Conservation (phyloP, 208 protist species). For the Herpetomonas tarakana region DNA sequence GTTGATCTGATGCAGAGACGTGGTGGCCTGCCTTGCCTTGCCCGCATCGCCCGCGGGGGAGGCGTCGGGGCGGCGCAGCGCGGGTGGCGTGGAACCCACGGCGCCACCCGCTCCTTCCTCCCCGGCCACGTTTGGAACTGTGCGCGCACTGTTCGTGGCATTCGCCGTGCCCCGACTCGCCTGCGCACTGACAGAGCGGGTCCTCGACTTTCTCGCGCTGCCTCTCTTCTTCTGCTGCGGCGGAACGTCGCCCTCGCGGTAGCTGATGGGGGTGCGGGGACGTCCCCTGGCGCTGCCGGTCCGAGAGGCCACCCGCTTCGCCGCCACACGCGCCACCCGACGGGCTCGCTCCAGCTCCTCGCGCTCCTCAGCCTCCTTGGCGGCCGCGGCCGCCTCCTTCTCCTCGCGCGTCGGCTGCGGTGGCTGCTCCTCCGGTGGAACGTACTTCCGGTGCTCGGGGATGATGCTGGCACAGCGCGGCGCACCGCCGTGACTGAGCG, state of each 20-base stretch:
- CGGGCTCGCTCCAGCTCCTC: conserved; percentile 4
- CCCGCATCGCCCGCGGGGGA: too few species aligned
- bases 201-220: too few species aligned
- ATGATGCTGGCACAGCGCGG: conserved; percentile 43
- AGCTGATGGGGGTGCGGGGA: conserved; percentile 2
- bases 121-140: too few species aligned
- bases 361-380: not conserved
- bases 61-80: too few species aligned
- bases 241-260: not conserved
- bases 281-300: not conserved
- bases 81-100: too few species aligned
- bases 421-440: conserved; percentile 1
- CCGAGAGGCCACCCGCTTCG: not conserved
- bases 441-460: conserved; percentile 58
- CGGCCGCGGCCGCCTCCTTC: not conserved
- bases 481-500: conserved; percentile 9
- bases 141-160: too few species aligned
- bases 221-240: not conserved
- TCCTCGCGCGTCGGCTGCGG: conserved; percentile 18
- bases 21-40: not conserved
- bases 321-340: not conserved
- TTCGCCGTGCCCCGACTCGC: too few species aligned
- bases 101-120: too few species aligned
- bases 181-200: too few species aligned
- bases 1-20: conserved; percentile 4